Evolutionary conservation across 192 early-diverging fungal species (phyloP).

Genomic region (Podila epicladia): DNA sequence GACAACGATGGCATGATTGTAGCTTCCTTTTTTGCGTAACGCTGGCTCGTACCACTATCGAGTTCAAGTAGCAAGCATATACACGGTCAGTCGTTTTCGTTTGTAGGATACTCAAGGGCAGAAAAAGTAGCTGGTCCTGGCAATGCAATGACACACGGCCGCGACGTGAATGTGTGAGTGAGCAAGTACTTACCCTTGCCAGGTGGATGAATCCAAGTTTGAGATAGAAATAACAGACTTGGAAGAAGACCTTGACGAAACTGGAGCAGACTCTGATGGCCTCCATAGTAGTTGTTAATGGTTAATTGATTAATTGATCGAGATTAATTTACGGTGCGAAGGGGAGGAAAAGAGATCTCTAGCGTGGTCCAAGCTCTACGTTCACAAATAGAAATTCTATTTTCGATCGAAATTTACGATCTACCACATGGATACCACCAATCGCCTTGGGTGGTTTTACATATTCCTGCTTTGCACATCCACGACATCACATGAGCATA

Average conservation of each 20-base stretch:
- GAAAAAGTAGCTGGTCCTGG: neutral
- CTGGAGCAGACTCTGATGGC: slow-evolving; percentile 16
- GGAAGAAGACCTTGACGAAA: slow-evolving; percentile 24
- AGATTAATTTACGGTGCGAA: no score
- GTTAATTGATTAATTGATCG: no score
- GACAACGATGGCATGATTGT: slow-evolving; percentile 38
- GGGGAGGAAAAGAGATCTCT: no score
- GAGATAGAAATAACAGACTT: slow-evolving; percentile 36
- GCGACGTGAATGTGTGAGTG: neutral
- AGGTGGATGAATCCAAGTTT: slow-evolving; percentile 41
- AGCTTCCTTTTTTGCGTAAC: slow-evolving; percentile 33
- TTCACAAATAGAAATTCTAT: no score
- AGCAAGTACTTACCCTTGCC: slow-evolving; percentile 23
- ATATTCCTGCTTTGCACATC: no score
- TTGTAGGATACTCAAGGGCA: neutral
- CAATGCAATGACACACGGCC: neutral
- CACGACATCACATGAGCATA: no score
- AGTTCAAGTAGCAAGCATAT: neutral
- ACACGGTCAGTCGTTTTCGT: no score
- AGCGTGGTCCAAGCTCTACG: no score
- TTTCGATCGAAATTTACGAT: no score
- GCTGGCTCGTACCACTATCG: slow-evolving; percentile 36
- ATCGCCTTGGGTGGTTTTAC: no score
- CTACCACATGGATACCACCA: no score
- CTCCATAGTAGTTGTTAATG: slow-evolving; percentile 12